Percentiles rank a stretch among this genome's conserved stretches.
Evolutionary conservation across 805 yeast species (phyloP).

Genomic region (Metschnikowia borealis): DNA sequence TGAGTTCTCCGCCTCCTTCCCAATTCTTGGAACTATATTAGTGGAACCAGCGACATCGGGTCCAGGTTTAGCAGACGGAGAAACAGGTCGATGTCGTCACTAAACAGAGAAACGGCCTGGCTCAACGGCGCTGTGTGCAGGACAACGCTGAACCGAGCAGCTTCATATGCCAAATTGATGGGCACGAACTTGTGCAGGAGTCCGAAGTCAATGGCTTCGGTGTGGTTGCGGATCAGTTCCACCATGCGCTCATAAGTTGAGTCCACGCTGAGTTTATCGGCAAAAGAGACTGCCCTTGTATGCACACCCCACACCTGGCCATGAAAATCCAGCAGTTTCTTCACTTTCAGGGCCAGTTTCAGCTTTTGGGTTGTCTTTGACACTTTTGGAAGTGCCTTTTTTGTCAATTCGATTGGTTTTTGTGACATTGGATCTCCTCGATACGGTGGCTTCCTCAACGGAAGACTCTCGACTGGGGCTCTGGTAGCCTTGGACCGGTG

Average conservation of each 20-base stretch:
- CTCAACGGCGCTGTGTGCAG: constrained; percentile 5
- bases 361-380: too few species aligned
- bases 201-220: constrained; percentile 22
- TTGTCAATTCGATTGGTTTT: neutral
- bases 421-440: neutral
- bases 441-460: neutral
- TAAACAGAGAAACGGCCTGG: constrained; percentile 6
- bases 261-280: constrained; percentile 15
- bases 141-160: constrained; percentile 14
- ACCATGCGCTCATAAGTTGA: constrained; percentile 21
- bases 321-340: too few species aligned
- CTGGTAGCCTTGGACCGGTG: neutral
- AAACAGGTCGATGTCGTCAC: constrained; percentile 24
- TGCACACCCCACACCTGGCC: neutral
- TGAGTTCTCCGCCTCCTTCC: too few species aligned
- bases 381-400: too few species aligned
- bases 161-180: constrained; percentile 24
- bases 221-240: constrained; percentile 14
- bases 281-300: constrained; percentile 14
- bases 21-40: neutral
- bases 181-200: constrained; percentile 21
- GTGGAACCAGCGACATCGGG: neutral
- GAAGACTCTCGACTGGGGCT: neutral
- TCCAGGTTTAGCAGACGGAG: constrained; percentile 17
- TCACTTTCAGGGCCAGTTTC: too few species aligned